Conservation (phyloP, 2,329 filamentous ascomycete species). For the Colletotrichum caudatum region DNA sequence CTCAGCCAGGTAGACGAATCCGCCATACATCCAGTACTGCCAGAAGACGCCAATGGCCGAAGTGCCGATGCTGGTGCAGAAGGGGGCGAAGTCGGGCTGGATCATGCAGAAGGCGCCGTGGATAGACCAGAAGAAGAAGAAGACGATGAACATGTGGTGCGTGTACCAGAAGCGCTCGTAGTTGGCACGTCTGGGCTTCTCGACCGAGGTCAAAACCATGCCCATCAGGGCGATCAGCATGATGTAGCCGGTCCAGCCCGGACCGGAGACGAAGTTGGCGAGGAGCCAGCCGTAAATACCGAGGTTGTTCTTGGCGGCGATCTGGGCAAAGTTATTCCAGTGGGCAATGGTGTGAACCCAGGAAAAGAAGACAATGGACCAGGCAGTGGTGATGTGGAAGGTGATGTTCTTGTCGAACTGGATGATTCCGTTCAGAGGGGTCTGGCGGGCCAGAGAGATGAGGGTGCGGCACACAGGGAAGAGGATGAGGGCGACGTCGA, state of each 20-base stretch:
- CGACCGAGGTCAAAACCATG: conserved; percentile 82
- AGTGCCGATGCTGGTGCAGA: conserved; percentile 76
- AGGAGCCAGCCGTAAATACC: conserved; percentile 83
- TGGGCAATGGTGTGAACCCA: conserved; percentile 89
- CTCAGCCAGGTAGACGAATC: conserved; percentile 84
- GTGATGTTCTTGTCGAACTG: conserved; percentile 92
- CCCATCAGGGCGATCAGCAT: conserved; percentile 84
- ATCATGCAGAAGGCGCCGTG: conserved; percentile 94
- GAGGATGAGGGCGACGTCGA: conserved; percentile 83
- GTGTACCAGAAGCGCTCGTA: conserved; percentile 94
- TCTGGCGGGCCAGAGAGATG: conserved; percentile 83
- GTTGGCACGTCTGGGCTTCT: conserved; percentile 83
- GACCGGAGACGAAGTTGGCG: conserved; percentile 82
- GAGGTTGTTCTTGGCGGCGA: conserved; percentile 79
- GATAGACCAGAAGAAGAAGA: conserved; percentile 92
- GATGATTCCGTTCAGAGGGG: conserved; percentile 86
- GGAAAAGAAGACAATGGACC: conserved; percentile 90
- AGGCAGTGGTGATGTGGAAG: conserved; percentile 86
- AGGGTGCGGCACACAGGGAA: conserved; percentile 87
- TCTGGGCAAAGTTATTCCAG: conserved; percentile 87
- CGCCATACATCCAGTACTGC: conserved; percentile 91
- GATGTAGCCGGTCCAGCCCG: conserved; percentile 87
- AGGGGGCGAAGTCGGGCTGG: conserved; percentile 83
- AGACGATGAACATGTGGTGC: conserved; percentile 87
- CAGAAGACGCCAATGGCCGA: conserved; percentile 82